These are phyloP conservation scores for Asterella californica DNA, from an alignment of 225 moss, liverwort and hornwort species.

Conservation along the genomic window DNA sequence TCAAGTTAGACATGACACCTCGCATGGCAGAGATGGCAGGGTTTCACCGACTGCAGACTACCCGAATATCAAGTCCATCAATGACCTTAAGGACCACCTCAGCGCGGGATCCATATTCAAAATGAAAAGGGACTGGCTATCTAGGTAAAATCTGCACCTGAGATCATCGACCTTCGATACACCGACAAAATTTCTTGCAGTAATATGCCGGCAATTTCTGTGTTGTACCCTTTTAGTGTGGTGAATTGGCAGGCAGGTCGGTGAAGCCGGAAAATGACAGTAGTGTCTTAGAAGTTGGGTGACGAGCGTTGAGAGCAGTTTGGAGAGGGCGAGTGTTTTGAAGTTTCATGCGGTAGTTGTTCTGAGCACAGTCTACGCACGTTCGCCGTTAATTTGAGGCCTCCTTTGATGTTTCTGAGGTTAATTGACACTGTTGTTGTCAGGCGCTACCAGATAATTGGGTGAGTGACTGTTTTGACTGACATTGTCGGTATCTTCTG, in stretches of 20 bases:
- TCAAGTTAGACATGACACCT: conserved; percentile 72
- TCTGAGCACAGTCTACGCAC: background rate
- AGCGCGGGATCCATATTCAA: conserved; percentile 95
- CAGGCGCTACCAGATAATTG: background rate
- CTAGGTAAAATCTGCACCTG: conserved; percentile 50
- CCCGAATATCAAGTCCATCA: conserved; percentile 92
- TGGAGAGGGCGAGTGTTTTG: background rate
- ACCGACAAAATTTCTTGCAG: background rate
- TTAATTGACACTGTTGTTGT: background rate
- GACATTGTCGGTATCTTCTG: background rate
- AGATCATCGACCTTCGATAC: background rate
- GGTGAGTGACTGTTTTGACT: too few species aligned
- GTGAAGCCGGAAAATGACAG: background rate
- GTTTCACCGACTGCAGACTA: conserved; percentile 75
- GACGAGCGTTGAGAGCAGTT: background rate
- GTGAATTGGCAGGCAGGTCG: background rate
- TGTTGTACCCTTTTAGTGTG: background rate
- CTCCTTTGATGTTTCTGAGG: background rate
- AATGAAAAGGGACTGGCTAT: conserved; percentile 99
- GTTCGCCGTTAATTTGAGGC: background rate
- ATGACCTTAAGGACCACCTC: conserved; percentile 94
- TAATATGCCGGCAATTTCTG: background rate
- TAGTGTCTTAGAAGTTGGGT: background rate
- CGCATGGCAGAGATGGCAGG: conserved; percentile 78
- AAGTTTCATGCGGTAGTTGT: background rate